Evolutionary conservation across 2,329 filamentous ascomycete genomes (phyloP), one percentile per base, ranked within the genome.

Genomic region (Sarocladium brachiariae): DNA sequence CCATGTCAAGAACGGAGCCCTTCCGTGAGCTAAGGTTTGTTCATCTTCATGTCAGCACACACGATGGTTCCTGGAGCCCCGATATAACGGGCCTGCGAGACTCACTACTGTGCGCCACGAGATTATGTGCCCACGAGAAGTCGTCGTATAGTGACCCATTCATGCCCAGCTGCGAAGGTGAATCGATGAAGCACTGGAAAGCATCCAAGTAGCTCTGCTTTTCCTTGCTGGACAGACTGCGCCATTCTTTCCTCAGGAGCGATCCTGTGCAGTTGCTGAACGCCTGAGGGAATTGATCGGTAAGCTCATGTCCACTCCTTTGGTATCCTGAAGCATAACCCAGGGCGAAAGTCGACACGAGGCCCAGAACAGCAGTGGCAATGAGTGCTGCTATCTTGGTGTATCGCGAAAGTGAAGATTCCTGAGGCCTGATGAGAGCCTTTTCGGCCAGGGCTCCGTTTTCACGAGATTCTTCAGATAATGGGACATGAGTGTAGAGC

Each of bases 121-220:
- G 52, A 25, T 55, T 55, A 33, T 55, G 54, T 1, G 53, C 54
- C 50, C 52, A 55, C 2, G 54, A 50, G n/a, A 55, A 54, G n/a
- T 55, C 54, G 27, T 55, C 45, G 49, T 55, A 53, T 4, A 55
- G 34, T 5, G 54, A 52, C 2, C 52, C 52, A 24, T 54, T 54
- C 49, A 54, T 24, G 3, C 54, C 52, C 16, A 55, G 31, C 21
- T 35, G 43, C 4, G 54, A 55, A 1, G 52, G 52, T 13, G 48
- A 50, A 21, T 55, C 52, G 33, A 54, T 51, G 24, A 55, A 51
- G 21, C 54, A 55, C 25, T 54, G 50, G 39, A 54, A 52, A 13
- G 54, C 54, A 34, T 55, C 50, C 8, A 54, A 5, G 33, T 55
- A 55, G 16, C 48, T 49, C 21, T 35, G 35, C 39, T 54, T 54